These are phyloP conservation scores for Tuber microsphaerosporum DNA, from an alignment of 495 filamentous ascomycete species.

Conservation along the genomic window DNA sequence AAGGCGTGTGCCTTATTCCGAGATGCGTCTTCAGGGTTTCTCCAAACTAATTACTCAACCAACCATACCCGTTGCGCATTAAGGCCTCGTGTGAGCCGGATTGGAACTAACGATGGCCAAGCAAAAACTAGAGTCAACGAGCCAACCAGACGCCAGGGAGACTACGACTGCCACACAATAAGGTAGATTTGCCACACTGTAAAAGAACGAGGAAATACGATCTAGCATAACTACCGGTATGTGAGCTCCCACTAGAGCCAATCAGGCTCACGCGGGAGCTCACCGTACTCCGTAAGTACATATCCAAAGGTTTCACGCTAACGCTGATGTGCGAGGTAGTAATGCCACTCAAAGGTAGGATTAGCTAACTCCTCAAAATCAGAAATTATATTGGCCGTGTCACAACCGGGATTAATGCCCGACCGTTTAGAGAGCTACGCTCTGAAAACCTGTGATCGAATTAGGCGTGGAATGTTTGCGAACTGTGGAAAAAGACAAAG, in stretches of 20 bases:
- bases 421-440: background rate
- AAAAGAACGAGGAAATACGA: too few relatives aligned
- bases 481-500: background rate
- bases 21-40: background rate
- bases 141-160: too few relatives aligned
- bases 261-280: too few relatives aligned
- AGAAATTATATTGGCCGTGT: background rate
- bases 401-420: background rate
- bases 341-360: background rate
- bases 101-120: too few relatives aligned
- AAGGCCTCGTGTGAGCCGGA: too few relatives aligned
- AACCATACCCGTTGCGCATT: fast-evolving
- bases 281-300: background rate
- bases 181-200: too few relatives aligned
- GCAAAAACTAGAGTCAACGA: too few relatives aligned
- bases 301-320: background rate
- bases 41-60: background rate
- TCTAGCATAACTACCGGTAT: too few relatives aligned
- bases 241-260: too few relatives aligned
- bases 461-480: background rate
- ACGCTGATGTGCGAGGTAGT: too few relatives aligned
- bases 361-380: background rate
- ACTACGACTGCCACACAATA: too few relatives aligned
- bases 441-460: background rate
- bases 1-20: background rate